Evolutionary conservation across 108 stramenopile genomes (phyloP), one percentile per base, ranked within the genome.

Genomic region (Nitzschia sp.): DNA sequence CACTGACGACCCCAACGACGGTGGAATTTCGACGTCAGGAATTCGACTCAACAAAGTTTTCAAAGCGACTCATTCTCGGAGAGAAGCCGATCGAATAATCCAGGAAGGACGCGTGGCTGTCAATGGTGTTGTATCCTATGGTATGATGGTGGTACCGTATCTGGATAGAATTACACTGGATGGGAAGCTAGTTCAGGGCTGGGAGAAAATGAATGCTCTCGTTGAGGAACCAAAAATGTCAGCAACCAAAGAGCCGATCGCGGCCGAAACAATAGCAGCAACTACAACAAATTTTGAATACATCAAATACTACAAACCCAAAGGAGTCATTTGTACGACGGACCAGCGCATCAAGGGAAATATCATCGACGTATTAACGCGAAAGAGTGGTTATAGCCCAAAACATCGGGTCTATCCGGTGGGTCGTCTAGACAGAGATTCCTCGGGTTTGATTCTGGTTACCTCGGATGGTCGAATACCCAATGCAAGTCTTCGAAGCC

Each of bases 41-140:
- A 82, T 92, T 23, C 70, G 92, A 47, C 76, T 93, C 45, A 93
- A 93, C 77, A 93, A 93, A 54, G 86, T 87, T 8, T 90, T 93
- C 81, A 89, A 86, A 45, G 65, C 72, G 15, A 90, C 87, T 0
- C 89, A 93, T 74, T 88, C 87, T 6, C 59, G 92, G 60, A 68
- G 92, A 47, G 66, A 77, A 57, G 88, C 92, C 0, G 92, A 93
- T 71, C 26, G 38, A 48, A 76, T 94, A 28, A 91, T 94, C 48
- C 77, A 59, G 26, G 54, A 68, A 26, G 89, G 87, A 18, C 71
- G 92, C 9, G 84, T 94, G 15, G 64, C 78, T 0, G 70, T 94
- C 36, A 94, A 94, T 72, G 86, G 76, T 9, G 80, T 82, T 0
- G 53, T 64, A 6, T 55, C 54, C 1, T 74, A 71, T 17, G 79